Evolutionary conservation across 805 yeast species (phyloP).

Genomic region (Kazachstania kunashirensis): DNA sequence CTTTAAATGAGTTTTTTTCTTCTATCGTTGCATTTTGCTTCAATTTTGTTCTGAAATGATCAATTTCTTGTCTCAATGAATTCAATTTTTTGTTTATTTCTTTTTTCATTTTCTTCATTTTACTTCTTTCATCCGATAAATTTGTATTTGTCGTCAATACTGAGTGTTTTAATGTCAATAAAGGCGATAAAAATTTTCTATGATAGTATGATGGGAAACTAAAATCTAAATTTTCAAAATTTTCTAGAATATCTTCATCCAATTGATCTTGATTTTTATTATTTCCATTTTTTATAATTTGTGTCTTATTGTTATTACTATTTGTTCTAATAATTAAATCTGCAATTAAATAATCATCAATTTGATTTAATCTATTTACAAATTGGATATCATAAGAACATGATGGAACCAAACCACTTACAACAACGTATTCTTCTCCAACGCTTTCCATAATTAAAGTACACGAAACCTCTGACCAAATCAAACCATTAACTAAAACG

Average conservation of each 20-base stretch:
- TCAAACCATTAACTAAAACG: constrained; percentile 52
- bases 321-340: constrained; percentile 34
- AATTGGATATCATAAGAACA: constrained; percentile 53
- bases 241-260: constrained; percentile 9
- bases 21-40: constrained; percentile 44
- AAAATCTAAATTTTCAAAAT: constrained; percentile 22
- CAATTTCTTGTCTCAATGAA: constrained; percentile 48
- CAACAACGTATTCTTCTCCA: constrained; percentile 44
- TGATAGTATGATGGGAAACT: constrained; percentile 30
- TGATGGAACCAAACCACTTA: constrained; percentile 55
- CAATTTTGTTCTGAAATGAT: constrained; percentile 39
- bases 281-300: not conserved
- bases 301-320: not conserved
- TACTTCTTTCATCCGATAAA: constrained; percentile 46
- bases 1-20: constrained; percentile 44
- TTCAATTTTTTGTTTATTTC: constrained; percentile 48
- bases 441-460: constrained; percentile 32
- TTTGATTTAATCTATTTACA: constrained; percentile 29
- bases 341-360: constrained; percentile 30
- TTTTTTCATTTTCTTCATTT: constrained; percentile 45
- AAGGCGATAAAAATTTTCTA: constrained; percentile 42
- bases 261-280: constrained; percentile 5
- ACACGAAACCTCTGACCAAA: constrained; percentile 57
- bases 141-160: constrained; percentile 54
- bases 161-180: constrained; percentile 55